phyloP scores from a whole-genome alignment of 1,284 basidiomycete genomes.

The Uromyces viciae-fabae region DNA sequence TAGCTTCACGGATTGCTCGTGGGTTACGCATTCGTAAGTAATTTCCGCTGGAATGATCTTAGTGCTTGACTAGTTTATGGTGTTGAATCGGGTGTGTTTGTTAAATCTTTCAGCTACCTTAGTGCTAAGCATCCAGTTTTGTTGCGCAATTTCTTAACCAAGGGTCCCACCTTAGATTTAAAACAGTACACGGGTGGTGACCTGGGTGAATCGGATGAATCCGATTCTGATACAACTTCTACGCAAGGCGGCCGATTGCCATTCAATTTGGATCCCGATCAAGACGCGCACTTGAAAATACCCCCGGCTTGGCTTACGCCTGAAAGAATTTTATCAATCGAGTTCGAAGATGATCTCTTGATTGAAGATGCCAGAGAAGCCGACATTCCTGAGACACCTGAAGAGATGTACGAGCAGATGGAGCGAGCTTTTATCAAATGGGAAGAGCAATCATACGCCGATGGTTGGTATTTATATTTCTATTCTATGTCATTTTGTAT shows the following conservation, averaged over 20 bases:
- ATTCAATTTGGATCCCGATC: constrained; percentile 56
- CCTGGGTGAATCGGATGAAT: constrained; percentile 53
- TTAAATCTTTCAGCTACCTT: constrained; percentile 28
- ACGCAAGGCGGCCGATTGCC: constrained; percentile 51
- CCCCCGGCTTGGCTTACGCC: constrained; percentile 59
- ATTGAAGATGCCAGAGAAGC: constrained; percentile 49
- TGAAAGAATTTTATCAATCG: constrained; percentile 12
- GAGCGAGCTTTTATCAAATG: constrained; percentile 83
- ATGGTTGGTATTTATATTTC: constrained; percentile 61
- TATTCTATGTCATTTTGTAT: not conserved
- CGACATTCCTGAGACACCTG: constrained; percentile 50
- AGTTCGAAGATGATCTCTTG: constrained; percentile 29
- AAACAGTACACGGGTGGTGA: constrained; percentile 46
- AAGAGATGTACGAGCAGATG: constrained; percentile 63
- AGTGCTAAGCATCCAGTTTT: constrained; percentile 31
- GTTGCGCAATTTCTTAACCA: constrained; percentile 44
- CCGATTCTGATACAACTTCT: constrained; percentile 46
- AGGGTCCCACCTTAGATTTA: constrained; percentile 47
- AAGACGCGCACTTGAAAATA: constrained; percentile 67
- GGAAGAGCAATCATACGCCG: constrained; percentile 81
- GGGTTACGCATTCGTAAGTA: constrained; percentile 53
- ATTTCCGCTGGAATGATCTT: not conserved
- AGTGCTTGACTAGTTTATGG: not conserved
- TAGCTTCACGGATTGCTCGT: constrained; percentile 64
- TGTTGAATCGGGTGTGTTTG: constrained; percentile 30